Percentiles rank a stretch among this genome's conserved stretches.
phyloP scores from a whole-genome alignment of 225 moss, liverwort and hornwort species.

The Pseudisothecium myosuroides region DNA sequence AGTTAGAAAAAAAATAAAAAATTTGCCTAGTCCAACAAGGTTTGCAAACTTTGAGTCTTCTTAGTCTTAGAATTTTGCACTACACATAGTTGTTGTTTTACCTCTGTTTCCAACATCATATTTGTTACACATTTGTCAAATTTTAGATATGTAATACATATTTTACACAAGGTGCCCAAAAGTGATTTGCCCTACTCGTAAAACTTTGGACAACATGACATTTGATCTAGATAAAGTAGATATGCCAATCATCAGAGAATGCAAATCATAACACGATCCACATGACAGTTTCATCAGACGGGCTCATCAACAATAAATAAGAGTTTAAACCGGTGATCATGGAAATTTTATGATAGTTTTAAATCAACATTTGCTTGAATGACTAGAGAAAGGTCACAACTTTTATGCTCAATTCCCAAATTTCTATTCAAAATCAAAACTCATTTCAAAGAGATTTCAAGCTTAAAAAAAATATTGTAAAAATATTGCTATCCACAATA shows the following conservation, averaged over 20 bases:
- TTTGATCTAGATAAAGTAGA: background rate
- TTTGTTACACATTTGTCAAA: background rate
- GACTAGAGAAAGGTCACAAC: background rate
- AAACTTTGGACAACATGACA: rapidly evolving
- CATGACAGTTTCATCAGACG: too few relatives aligned
- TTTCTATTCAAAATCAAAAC: background rate
- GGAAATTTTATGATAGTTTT: background rate
- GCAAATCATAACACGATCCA: background rate
- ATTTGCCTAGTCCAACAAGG: background rate
- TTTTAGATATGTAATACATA: background rate
- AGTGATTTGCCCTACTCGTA: rapidly evolving
- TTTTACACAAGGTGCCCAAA: background rate
- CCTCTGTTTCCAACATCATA: background rate
- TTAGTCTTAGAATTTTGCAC: background rate
- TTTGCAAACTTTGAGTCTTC: background rate
- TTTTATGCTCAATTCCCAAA: background rate
- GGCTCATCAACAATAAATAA: too few relatives aligned
- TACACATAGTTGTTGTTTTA: background rate
- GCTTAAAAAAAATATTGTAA: too few relatives aligned
- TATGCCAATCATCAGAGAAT: background rate
- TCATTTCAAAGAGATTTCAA: background rate
- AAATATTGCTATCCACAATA: too few relatives aligned
- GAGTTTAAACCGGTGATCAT: too few relatives aligned
- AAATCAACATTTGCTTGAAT: rapidly evolving
- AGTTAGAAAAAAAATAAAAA: background rate